phyloP scores from a whole-genome alignment of 2,329 filamentous ascomycete genomes.

The Alternaria consortialis region DNA sequence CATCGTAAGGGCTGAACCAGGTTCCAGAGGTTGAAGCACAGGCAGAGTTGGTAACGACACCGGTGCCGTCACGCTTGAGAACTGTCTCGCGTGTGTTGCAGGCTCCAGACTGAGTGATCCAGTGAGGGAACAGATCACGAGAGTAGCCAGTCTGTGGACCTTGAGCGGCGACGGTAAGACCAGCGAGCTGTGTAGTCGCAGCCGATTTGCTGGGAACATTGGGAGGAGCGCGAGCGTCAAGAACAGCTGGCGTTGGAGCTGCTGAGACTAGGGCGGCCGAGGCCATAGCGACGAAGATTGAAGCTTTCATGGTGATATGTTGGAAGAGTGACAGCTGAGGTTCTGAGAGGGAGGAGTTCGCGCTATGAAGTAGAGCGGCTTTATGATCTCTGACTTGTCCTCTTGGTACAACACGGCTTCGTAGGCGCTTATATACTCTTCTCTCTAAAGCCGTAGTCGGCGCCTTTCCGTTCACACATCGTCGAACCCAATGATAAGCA shows the following conservation, averaged over 20 bases:
- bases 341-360: background rate
- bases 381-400: slow-evolving; percentile 8
- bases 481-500: slow-evolving; percentile 40
- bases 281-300: slow-evolving; percentile 36
- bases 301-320: slow-evolving; percentile 41
- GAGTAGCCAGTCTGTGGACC: slow-evolving; percentile 67
- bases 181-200: slow-evolving; percentile 67
- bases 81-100: slow-evolving; percentile 80
- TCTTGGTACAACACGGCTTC: slow-evolving; percentile 11
- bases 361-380: background rate
- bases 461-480: slow-evolving; percentile 10
- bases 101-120: slow-evolving; percentile 65
- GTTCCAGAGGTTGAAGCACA: slow-evolving; percentile 72
- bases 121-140: slow-evolving; percentile 75
- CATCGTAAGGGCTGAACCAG: slow-evolving; percentile 79
- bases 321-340: background rate
- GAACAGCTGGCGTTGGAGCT: slow-evolving; percentile 38
- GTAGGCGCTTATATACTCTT: slow-evolving; percentile 28
- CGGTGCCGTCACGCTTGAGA: slow-evolving; percentile 75
- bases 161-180: slow-evolving; percentile 65
- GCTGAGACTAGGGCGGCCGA: slow-evolving; percentile 37
- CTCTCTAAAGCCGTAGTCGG: slow-evolving; percentile 1
- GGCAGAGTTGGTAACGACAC: slow-evolving; percentile 65
- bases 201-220: slow-evolving; percentile 68
- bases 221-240: slow-evolving; percentile 58